Conservation (phyloP, 129 eudicot genomes). For the carrot (Daucus carota) region DNA sequence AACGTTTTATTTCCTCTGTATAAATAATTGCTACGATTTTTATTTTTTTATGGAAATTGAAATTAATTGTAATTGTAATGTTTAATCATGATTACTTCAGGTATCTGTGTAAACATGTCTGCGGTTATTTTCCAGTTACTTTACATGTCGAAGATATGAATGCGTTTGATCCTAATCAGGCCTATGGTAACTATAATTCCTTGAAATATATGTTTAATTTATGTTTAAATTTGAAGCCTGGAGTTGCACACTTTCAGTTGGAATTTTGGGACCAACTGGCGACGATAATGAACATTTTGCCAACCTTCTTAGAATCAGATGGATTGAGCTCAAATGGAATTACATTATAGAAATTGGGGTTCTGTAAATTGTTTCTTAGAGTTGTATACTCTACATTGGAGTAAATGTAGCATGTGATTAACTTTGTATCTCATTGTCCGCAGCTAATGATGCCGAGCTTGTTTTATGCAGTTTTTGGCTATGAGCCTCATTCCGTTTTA, state of each 20-base stretch:
- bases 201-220: background rate
- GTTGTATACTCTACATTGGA: background rate
- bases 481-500: conserved; percentile 96
- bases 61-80: background rate
- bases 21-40: background rate
- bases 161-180: conserved; percentile 72
- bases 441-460: background rate
- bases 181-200: conserved; percentile 52
- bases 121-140: conserved; percentile 76
- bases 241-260: background rate
- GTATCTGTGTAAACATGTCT: conserved; percentile 72
- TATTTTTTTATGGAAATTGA: background rate
- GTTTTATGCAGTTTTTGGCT: conserved; percentile 66
- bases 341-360: background rate
- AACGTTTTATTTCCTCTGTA: background rate
- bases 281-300: background rate
- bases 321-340: background rate
- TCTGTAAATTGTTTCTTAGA: background rate
- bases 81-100: conserved; percentile 23
- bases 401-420: background rate
- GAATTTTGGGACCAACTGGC: background rate
- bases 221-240: background rate
- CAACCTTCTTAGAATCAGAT: background rate
- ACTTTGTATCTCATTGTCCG: background rate
- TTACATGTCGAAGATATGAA: conserved; percentile 76